These are phyloP conservation scores for Flaveria floridana DNA, from an alignment of 140 eudicot genomes.

Conservation along the genomic window DNA sequence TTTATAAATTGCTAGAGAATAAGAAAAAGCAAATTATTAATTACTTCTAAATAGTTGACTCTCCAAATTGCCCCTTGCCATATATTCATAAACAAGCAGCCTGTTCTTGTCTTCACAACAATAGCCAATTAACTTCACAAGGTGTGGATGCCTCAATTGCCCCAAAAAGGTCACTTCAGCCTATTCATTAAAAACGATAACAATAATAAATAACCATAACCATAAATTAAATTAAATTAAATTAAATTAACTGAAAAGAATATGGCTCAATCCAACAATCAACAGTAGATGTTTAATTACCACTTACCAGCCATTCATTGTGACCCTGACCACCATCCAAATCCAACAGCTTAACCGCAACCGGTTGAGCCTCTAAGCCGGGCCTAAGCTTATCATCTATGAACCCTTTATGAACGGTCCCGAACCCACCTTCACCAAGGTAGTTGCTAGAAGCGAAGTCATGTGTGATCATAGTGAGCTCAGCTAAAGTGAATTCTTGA, in stretches of 20 bases:
- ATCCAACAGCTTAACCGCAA: slow-evolving; percentile 81
- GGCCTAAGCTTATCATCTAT: slow-evolving; percentile 63
- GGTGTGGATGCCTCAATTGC: slow-evolving; percentile 87
- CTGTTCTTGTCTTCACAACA: slow-evolving; percentile 86
- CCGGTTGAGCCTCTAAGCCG: slow-evolving; percentile 80
- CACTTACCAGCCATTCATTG: slow-evolving; percentile 89
- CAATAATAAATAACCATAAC: too few species aligned
- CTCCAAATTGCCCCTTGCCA: slow-evolving; percentile 82
- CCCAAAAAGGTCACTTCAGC: slow-evolving; percentile 90
- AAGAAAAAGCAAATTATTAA: not conserved
- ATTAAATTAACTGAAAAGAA: too few species aligned
- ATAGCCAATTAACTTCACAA: slow-evolving; percentile 90
- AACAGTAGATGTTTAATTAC: not conserved
- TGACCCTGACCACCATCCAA: slow-evolving; percentile 86
- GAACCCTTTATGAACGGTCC: slow-evolving; percentile 89
- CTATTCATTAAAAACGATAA: slow-evolving; percentile 22
- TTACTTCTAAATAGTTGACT: slow-evolving; percentile 75
- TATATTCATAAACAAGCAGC: slow-evolving; percentile 91
- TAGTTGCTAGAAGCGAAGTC: slow-evolving; percentile 57
- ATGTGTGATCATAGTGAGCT: slow-evolving; percentile 61
- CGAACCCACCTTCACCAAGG: slow-evolving; percentile 94
- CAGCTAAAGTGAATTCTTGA: slow-evolving; percentile 57
- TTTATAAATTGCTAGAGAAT: not conserved
- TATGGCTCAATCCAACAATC: too few species aligned
- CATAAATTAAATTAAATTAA: not conserved